These are phyloP conservation scores for Colletotrichum eremochloae DNA, from an alignment of 2,329 filamentous ascomycete species.

Conservation along the genomic window DNA sequence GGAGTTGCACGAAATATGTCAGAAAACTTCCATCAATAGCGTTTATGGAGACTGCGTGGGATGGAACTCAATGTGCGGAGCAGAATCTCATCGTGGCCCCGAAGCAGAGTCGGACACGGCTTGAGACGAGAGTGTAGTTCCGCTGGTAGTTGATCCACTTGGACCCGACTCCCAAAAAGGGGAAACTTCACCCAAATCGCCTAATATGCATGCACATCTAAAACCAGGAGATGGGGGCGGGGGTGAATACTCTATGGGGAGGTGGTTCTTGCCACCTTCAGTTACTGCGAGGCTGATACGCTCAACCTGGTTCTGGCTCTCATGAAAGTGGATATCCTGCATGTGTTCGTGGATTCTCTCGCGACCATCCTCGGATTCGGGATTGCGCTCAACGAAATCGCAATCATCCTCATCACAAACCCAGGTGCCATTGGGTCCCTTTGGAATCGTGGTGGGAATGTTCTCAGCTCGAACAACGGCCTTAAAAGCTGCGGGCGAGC, in stretches of 20 bases:
- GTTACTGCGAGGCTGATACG: conserved; percentile 67
- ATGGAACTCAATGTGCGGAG: conserved; percentile 10
- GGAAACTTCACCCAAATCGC: conserved; percentile 30
- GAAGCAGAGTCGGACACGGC: neutral
- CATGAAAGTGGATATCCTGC: conserved; percentile 56
- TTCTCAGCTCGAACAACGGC: conserved; percentile 64
- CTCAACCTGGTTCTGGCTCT: conserved; percentile 66
- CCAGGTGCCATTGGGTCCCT: conserved; percentile 75
- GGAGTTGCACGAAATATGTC: conserved; percentile 45
- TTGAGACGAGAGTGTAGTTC: conserved; percentile 27
- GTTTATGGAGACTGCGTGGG: neutral
- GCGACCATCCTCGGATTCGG: conserved; percentile 68
- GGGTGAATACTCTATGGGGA: conserved; percentile 68
- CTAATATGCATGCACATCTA: conserved; percentile 45
- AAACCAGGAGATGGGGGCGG: conserved; percentile 52
- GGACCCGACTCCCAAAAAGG: conserved; percentile 35
- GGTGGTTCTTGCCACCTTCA: conserved; percentile 66
- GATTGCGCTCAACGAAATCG: conserved; percentile 72
- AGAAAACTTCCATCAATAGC: conserved; percentile 49
- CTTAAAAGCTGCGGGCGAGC: conserved; percentile 49
- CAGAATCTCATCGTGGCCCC: conserved; percentile 9
- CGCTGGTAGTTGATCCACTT: conserved; percentile 31
- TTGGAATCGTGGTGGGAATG: conserved; percentile 62
- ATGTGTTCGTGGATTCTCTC: conserved; percentile 72
- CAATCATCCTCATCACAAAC: conserved; percentile 75